Conservation (phyloP, 768 basidiomycete genomes). For the Aureoboletus auriporus region DNA sequence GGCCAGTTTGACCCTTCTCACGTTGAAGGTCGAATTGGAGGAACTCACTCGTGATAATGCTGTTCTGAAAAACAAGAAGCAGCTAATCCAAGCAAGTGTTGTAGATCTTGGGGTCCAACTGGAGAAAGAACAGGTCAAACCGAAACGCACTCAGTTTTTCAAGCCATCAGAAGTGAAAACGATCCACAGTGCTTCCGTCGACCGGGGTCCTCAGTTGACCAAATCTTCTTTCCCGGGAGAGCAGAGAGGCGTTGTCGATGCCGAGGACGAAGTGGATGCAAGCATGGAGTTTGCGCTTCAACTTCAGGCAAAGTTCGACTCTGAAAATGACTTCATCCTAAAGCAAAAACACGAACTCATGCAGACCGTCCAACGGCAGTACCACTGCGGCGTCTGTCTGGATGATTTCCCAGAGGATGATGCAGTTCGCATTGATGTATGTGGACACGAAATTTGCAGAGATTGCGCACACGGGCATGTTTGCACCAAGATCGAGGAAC, state of each 20-base stretch:
- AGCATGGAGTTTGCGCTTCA: slow-evolving; percentile 22
- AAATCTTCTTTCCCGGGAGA: background rate
- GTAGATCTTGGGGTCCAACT: slow-evolving; percentile 10
- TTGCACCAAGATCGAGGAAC: slow-evolving; percentile 45
- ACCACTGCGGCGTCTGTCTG: slow-evolving; percentile 54
- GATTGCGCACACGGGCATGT: slow-evolving; percentile 45
- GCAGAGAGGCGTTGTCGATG: background rate
- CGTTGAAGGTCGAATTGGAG: slow-evolving; percentile 37
- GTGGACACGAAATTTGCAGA: slow-evolving; percentile 52
- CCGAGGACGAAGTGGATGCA: slow-evolving; percentile 8
- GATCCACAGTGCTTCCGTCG: background rate
- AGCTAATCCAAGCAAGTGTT: slow-evolving; percentile 26
- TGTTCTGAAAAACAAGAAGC: slow-evolving; percentile 15
- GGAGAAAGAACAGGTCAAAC: slow-evolving; percentile 8
- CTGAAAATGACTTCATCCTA: slow-evolving; percentile 36
- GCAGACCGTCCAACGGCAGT: slow-evolving; percentile 31
- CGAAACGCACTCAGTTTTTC: background rate
- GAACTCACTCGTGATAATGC: slow-evolving; percentile 33
- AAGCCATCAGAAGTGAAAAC: background rate
- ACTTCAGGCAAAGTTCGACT: slow-evolving; percentile 38
- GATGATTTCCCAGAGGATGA: slow-evolving; percentile 44
- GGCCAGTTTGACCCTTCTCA: slow-evolving; percentile 47
- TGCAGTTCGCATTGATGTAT: slow-evolving; percentile 39
- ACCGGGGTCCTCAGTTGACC: background rate
- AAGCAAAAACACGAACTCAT: slow-evolving; percentile 31